Conservation (phyloP, 257 asterid genomes). For the Petunia axillaris region DNA sequence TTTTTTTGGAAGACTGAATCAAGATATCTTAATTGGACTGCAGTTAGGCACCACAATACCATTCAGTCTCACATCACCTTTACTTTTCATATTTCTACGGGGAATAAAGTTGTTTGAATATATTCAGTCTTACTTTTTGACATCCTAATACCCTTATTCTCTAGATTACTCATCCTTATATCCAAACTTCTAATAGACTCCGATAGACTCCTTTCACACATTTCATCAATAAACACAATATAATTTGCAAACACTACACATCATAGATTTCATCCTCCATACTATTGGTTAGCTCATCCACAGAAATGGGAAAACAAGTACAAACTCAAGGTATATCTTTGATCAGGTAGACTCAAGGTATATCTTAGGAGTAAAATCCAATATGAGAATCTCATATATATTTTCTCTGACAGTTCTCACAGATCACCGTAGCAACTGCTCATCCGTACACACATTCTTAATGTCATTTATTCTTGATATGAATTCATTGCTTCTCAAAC, state of each 20-base stretch:
- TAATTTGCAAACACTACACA: neutral
- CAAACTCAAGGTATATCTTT: too few species aligned
- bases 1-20: neutral
- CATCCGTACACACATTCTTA: neutral
- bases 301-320: too few species aligned
- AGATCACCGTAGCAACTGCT: neutral
- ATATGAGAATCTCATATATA: neutral
- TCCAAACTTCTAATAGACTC: slow-evolving; percentile 13
- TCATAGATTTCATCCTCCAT: neutral
- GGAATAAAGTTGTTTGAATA: neutral
- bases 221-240: neutral
- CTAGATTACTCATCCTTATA: slow-evolving; percentile 8
- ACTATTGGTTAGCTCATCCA: neutral
- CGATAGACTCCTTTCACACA: neutral
- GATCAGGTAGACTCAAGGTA: too few species aligned
- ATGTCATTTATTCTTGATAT: neutral
- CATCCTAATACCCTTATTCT: neutral
- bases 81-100: neutral
- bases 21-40: neutral
- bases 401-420: neutral
- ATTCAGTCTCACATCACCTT: neutral
- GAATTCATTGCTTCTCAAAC: neutral
- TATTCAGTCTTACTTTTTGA: neutral
- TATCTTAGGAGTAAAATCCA: too few species aligned
- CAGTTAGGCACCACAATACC: neutral